Percentiles rank a stretch among this genome's conserved stretches.
Evolutionary conservation across 305 asterid species (phyloP).

Genomic region (Withania somnifera): DNA sequence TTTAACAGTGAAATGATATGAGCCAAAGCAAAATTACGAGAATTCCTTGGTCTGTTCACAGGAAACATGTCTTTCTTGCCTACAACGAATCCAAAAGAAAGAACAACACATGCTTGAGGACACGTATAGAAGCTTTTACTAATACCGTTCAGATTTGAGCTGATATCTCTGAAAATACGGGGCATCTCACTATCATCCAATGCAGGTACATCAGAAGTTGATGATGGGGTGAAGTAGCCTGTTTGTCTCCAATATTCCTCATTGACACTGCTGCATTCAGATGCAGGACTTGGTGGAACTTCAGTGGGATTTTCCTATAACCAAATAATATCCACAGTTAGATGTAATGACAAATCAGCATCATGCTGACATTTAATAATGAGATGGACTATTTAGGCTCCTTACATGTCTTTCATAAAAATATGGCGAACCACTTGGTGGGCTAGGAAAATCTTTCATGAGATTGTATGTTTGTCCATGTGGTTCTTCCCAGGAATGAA

Average conservation of each 20-base stretch:
- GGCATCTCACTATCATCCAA: slow-evolving; percentile 61
- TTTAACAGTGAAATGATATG: neutral
- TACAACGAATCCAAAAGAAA: neutral
- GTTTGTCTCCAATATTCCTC: slow-evolving; percentile 70
- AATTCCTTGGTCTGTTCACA: neutral
- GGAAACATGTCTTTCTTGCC: neutral
- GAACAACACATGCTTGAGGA: neutral
- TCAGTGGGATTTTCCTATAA: slow-evolving; percentile 83
- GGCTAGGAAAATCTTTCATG: slow-evolving; percentile 41
- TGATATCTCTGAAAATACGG: slow-evolving; percentile 67
- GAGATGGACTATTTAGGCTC: neutral
- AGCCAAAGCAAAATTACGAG: neutral
- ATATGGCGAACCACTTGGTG: slow-evolving; percentile 33
- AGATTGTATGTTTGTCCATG: slow-evolving; percentile 27
- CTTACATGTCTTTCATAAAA: slow-evolving; percentile 63
- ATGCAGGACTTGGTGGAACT: slow-evolving; percentile 99
- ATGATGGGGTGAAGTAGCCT: slow-evolving; percentile 56
- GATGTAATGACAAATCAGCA: neutral
- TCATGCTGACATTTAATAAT: neutral
- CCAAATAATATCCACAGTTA: neutral
- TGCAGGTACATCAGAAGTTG: slow-evolving; percentile 47
- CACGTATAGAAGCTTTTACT: neutral
- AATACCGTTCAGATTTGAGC: slow-evolving; percentile 78
- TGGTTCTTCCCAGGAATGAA: slow-evolving; percentile 37
- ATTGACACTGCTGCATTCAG: slow-evolving; percentile 72